Evolutionary conservation across 257 asterid species (phyloP).

Genomic region (Craterostigma plantagineum): DNA sequence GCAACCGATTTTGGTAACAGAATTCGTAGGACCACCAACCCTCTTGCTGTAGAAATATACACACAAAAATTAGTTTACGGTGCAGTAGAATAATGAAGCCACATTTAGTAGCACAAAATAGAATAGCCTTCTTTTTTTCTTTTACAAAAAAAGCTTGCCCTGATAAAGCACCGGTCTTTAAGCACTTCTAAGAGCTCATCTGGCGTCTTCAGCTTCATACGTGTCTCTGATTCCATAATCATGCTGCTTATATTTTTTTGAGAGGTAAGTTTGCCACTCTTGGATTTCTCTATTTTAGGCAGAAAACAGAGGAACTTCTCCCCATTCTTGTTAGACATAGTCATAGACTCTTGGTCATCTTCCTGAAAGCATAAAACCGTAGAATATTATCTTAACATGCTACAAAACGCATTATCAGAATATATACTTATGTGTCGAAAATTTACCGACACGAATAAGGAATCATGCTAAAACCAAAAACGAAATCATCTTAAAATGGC

Average conservation of each 20-base stretch:
- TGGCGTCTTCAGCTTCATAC: constrained; percentile 65
- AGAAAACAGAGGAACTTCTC: constrained; percentile 74
- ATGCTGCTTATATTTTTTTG: constrained; percentile 75
- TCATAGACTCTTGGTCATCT: constrained; percentile 62
- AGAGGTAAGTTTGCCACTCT: constrained; percentile 45
- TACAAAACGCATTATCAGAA: constrained; percentile 4
- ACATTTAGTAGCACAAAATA: background rate
- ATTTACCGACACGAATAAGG: too few species aligned
- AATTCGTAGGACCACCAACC: constrained; percentile 99
- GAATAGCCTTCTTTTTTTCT: background rate
- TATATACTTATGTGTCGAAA: too few species aligned
- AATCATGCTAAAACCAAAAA: too few species aligned
- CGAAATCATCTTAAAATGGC: background rate
- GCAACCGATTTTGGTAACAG: constrained; percentile 57
- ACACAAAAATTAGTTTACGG: constrained; percentile 12
- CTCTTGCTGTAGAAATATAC: constrained; percentile 67
- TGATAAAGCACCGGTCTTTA: constrained; percentile 64
- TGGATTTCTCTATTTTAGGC: constrained; percentile 77
- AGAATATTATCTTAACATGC: constrained; percentile 2
- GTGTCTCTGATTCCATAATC: constrained; percentile 77
- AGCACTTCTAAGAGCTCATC: constrained; percentile 90
- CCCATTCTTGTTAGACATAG: constrained; percentile 63
- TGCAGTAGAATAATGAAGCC: constrained; percentile 7
- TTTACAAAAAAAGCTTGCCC: constrained; percentile 44
- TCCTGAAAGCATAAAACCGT: constrained; percentile 30